phyloP scores from a whole-genome alignment of 179 eudicot species.

The Dionaea muscipula region DNA sequence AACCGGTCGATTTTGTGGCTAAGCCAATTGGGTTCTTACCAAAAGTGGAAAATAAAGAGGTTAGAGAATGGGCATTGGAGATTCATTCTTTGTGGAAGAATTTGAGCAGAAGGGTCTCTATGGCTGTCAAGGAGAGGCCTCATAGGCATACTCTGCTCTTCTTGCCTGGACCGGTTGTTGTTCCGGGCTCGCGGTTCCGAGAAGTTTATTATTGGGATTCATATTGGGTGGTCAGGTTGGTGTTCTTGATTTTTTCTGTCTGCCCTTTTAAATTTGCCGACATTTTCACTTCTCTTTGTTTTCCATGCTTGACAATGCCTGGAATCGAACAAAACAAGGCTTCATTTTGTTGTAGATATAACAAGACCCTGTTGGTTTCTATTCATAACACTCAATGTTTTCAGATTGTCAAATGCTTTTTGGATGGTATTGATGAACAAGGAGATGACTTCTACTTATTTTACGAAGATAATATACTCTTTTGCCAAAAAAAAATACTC shows the following conservation, averaged over 20 bases:
- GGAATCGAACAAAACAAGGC: too few species aligned
- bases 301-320: too few species aligned
- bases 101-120: constrained; percentile 61
- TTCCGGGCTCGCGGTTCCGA: constrained; percentile 81
- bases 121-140: constrained; percentile 34
- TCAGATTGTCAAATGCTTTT: too few species aligned
- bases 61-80: constrained; percentile 64
- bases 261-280: too few species aligned
- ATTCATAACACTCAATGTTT: too few species aligned
- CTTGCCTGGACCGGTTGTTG: constrained; percentile 39
- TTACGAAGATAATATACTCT: too few species aligned
- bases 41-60: constrained; percentile 37
- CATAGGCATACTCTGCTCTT: constrained; percentile 60
- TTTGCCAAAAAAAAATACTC: too few species aligned
- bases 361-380: too few species aligned
- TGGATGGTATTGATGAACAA: too few species aligned
- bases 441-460: too few species aligned
- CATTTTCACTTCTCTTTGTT: too few species aligned
- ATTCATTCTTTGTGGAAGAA: constrained; percentile 78
- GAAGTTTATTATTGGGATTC: constrained; percentile 96
- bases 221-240: constrained; percentile 82
- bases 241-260: constrained; percentile 2
- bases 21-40: constrained; percentile 56
- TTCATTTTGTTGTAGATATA: too few species aligned
- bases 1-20: constrained; percentile 52